Evolutionary conservation across 2,329 filamentous ascomycete species (phyloP), one percentile per base, ranked within the genome.

Genomic region (Xylaria sp.): DNA sequence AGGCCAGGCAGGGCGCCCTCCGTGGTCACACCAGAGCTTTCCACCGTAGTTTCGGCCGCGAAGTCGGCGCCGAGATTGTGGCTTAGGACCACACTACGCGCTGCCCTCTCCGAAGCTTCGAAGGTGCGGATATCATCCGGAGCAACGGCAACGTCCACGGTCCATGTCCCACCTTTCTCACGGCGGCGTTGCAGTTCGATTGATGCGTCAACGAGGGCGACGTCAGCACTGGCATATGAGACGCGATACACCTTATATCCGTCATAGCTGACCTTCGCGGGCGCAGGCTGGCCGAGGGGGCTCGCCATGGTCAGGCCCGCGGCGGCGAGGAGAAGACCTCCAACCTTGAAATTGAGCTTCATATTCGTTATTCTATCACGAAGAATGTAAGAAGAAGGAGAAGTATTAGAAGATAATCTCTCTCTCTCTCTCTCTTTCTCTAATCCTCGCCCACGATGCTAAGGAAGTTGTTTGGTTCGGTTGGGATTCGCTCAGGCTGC

Each of bases 161-260:
- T 64, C 27, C 55, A 45, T 11, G 25, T 15, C 1, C 50, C 63
- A 20, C 27, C 38, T 1, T 17, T 20, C 0, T 51, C 42, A 42
- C 71, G 71, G 31, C 72, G 70, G 7, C 65, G 68, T 50, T 69
- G 71, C 27, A 77, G 72, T 55, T 77, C 72, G 38, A 77, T 70
- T 29, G 71, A 66, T 10, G 69, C 61, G 15, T n/a, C 10, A 75
- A 60, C 1, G 70, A 66, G 27, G 45, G 73, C 65, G n/a, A 73
- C 6, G 22, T 59, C 56, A 13, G 55, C 66, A 1, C 63, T 45
- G 20, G 65, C n/a, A n/a, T n/a, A 64, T 6, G 65, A 61, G 31
- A 79, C 69, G 25, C 74, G 74, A 63, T 75, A 78, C 27, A 79
- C 72, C 54, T 75, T 76, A 53, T 79, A 79, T 29, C 77, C 76